Base-by-base conservation (phyloP, 2,329 filamentous ascomycete species). In the Trichoderma sp. region DNA sequence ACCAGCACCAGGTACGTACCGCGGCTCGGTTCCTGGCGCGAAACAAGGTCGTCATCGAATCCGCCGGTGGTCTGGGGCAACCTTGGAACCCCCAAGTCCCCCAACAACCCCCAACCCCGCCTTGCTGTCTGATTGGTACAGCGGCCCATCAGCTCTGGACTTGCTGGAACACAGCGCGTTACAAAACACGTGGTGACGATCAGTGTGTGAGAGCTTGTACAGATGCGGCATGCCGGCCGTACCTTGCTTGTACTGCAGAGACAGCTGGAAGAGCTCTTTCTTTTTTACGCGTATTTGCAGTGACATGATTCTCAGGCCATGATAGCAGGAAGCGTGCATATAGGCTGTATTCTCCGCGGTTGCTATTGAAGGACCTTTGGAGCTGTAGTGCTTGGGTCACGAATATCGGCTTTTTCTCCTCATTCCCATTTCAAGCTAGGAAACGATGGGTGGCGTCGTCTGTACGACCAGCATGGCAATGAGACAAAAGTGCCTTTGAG, bases 31-130 rank as follows among this genome's bases (percentile, higher is more conserved):
- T 63, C 70, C 70, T 72, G 70, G 64, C 64, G 64, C 71, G 60
- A 26, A 63, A 47, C 64, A 39, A 43, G 63, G 57, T 68, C 71
- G 71, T 72, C 71, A 72, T 72, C 71, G 64, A 60, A 30, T 60
- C 39, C 39, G 39, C 39, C 47, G 47, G 57, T 57, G 71, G 71
- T 69, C 71, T 68, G 63, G 65, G 71, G 71, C 71, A 72, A 69
- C 71, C 65, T 36, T 36, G 34, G 34, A 36, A 36, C 39, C 39
- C 39, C 32, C 21, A 24, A 60, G 34, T 24, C 32, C 30, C 58
- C 32, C 58, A 61, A 61, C 30, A 34, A 61, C 32, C 58, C n/a
- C n/a, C 24, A 60, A 53, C 62, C 71, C 64, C 57, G 39, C 64
- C 43, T n/a, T 72, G 53, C 8, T n/a, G 57, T 60, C 56, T 43